phyloP scores from a whole-genome alignment of 768 basidiomycete genomes.

The Russula ochroleuca region DNA sequence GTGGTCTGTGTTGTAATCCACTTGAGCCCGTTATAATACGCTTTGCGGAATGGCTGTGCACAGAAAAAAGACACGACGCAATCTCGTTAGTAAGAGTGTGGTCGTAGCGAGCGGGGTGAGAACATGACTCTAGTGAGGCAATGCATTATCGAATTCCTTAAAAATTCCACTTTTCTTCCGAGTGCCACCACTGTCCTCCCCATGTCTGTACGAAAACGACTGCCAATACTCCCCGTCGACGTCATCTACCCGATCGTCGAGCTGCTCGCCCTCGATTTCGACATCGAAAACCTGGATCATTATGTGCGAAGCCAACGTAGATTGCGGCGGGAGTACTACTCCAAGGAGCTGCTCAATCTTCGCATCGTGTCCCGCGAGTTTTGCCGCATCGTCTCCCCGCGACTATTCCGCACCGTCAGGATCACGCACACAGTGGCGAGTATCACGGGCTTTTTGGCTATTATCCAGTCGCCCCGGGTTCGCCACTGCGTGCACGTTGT shows the following conservation, averaged over 20 bases:
- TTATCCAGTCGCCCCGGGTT: slow-evolving; percentile 16
- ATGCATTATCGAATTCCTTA: neutral
- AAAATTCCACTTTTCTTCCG: neutral
- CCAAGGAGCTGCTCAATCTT: slow-evolving; percentile 8
- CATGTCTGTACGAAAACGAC: neutral
- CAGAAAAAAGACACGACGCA: neutral
- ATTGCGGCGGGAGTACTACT: neutral
- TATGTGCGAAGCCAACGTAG: slow-evolving; percentile 1
- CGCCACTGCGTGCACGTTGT: slow-evolving; percentile 1
- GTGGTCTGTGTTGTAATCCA: neutral
- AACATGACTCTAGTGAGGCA: slow-evolving; percentile 1
- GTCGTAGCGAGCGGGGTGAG: neutral
- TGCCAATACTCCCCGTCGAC: slow-evolving; percentile 10
- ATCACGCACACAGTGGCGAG: slow-evolving; percentile 17
- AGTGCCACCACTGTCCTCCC: neutral
- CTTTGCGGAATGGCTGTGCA: neutral
- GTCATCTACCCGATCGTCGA: slow-evolving; percentile 18
- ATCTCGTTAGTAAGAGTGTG: neutral
- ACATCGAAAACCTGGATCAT: slow-evolving; percentile 5
- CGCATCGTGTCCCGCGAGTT: slow-evolving; percentile 11
- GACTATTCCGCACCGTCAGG: slow-evolving; percentile 11
- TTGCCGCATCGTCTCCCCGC: slow-evolving; percentile 12
- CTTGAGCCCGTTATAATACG: neutral
- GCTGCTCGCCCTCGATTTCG: neutral
- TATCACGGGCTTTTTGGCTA: slow-evolving; percentile 5